phyloP scores from a whole-genome alignment of 495 filamentous ascomycete species.

The Apodospora peruviana region DNA sequence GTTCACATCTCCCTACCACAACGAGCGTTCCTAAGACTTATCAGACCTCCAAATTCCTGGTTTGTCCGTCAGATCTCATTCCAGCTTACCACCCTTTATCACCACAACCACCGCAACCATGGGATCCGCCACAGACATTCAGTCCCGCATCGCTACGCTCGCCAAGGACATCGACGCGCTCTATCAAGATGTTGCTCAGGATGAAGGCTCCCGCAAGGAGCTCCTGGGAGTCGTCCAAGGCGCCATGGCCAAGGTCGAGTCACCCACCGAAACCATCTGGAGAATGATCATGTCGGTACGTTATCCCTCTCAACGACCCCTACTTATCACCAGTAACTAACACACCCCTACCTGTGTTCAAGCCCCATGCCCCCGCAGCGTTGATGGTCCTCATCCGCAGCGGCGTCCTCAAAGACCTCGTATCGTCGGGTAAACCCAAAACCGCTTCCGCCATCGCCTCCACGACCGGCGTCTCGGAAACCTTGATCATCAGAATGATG shows the following conservation, averaged over 20 bases:
- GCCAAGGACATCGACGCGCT: background rate
- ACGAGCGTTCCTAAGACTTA: too few species aligned
- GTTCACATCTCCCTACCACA: too few species aligned
- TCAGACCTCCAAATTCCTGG: too few species aligned
- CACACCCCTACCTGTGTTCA: background rate
- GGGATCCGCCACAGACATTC: background rate
- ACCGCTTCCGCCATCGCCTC: background rate
- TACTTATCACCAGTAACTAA: background rate
- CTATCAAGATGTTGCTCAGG: background rate
- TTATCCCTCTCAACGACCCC: background rate
- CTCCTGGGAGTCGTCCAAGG: background rate
- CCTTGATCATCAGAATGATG: background rate
- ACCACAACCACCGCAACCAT: background rate
- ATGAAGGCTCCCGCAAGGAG: background rate
- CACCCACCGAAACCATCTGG: slow-evolving; percentile 1
- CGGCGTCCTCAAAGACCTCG: background rate
- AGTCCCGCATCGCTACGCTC: background rate
- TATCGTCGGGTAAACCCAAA: background rate
- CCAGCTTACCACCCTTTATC: background rate
- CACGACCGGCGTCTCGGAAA: background rate
- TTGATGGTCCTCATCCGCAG: background rate
- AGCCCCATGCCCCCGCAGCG: background rate
- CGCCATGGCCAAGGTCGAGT: background rate
- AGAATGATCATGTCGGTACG: background rate
- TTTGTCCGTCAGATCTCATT: background rate